These are phyloP conservation scores for Phenoliferia sp. DNA, from an alignment of 1,284 basidiomycete species.

Conservation along the genomic window DNA sequence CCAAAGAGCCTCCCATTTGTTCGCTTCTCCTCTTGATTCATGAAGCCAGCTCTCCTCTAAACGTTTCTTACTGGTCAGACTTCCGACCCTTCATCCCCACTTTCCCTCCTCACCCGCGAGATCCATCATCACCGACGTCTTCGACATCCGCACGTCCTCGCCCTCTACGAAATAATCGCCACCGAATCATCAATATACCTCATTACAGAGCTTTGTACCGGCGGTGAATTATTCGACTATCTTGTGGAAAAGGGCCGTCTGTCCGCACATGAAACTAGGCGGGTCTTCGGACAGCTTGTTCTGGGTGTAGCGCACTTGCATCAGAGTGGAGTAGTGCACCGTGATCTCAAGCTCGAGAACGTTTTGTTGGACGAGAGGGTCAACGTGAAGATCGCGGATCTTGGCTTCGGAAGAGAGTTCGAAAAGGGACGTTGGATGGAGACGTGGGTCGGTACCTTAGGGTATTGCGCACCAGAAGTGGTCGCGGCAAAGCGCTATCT, in stretches of 20 bases:
- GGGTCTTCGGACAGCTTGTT: constrained; percentile 46
- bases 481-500: constrained; percentile 80
- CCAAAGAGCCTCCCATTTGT: constrained; percentile 79
- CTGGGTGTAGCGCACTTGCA: constrained; percentile 46
- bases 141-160: constrained; percentile 89
- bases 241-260: constrained; percentile 44
- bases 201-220: constrained; percentile 90
- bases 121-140: constrained; percentile 96
- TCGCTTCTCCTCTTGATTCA: background rate
- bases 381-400: constrained; percentile 68
- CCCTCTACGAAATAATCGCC: constrained; percentile 95
- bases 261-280: constrained; percentile 39
- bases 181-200: constrained; percentile 95
- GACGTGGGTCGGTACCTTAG: constrained; percentile 95
- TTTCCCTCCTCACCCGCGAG: constrained; percentile 76
- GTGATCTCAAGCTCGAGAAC: constrained; percentile 54
- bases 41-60: background rate
- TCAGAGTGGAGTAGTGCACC: constrained; percentile 45
- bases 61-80: constrained; percentile 8
- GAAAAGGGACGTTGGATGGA: constrained; percentile 79
- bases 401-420: constrained; percentile 94
- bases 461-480: constrained; percentile 94
- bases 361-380: constrained; percentile 45
- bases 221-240: constrained; percentile 58
- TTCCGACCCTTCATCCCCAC: constrained; percentile 23